Evolutionary conservation across 176 grass and related monocot genomes (phyloP).

Genomic region (Puya raimondii): DNA sequence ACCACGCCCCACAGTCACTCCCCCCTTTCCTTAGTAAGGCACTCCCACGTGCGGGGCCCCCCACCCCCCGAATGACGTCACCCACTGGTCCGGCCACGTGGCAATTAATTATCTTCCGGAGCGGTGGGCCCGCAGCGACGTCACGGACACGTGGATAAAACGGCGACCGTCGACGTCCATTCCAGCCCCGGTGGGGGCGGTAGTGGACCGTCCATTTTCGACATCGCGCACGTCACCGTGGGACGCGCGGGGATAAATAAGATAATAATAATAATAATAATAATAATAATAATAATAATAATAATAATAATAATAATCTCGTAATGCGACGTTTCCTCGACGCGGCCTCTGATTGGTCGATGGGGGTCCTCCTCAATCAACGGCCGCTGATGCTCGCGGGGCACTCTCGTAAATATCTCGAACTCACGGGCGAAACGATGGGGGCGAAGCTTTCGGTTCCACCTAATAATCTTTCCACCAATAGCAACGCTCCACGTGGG

Average conservation of each 20-base stretch:
- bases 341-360: slow-evolving; percentile 4
- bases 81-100: slow-evolving; percentile 1
- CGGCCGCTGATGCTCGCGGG: not conserved
- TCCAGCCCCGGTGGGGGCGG: slow-evolving; percentile 3
- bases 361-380: not conserved
- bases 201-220: slow-evolving; percentile 30
- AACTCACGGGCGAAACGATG: not conserved
- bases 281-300: too few relatives aligned
- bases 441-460: not conserved
- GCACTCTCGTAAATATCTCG: not conserved
- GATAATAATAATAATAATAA: too few relatives aligned
- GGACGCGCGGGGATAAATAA: too few relatives aligned
- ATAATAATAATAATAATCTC: too few relatives aligned
- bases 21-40: not conserved
- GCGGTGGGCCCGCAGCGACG: not conserved
- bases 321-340: slow-evolving; percentile 9
- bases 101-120: not conserved
- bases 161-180: slow-evolving; percentile 24
- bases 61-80: slow-evolving; percentile 4
- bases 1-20: not conserved
- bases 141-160: not conserved
- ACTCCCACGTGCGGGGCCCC: slow-evolving; percentile 1
- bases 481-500: not conserved
- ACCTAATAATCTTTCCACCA: not conserved
- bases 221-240: not conserved